phyloP scores from a whole-genome alignment of 2,329 filamentous ascomycete genomes.

The Parasarocladium wereldwijsianum region DNA sequence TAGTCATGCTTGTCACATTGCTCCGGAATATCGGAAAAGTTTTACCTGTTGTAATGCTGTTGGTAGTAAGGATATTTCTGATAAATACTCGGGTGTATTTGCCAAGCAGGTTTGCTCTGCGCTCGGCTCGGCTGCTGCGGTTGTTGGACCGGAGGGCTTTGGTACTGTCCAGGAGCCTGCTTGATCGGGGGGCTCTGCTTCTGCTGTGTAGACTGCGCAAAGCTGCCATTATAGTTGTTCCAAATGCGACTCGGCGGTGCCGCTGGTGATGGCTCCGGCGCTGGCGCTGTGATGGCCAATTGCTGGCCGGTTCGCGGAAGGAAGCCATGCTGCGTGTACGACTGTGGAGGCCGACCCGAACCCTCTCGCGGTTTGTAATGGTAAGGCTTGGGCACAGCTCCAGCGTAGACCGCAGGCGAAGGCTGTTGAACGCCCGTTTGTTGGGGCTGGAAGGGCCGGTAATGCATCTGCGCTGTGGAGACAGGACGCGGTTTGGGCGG shows the following conservation, averaged over 20 bases:
- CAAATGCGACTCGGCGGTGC: not conserved
- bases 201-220: not conserved
- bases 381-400: no score
- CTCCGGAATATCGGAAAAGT: not conserved
- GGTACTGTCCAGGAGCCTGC: not conserved
- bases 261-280: not conserved
- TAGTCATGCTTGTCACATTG: not conserved
- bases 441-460: conserved; percentile 8
- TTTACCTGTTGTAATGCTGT: conserved; percentile 42
- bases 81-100: conserved; percentile 25
- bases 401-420: conserved; percentile 9
- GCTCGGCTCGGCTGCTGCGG: conserved; percentile 9
- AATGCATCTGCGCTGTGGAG: conserved; percentile 10
- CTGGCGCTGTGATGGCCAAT: no score
- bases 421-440: conserved; percentile 5
- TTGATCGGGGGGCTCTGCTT: not conserved
- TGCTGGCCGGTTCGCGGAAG: no score
- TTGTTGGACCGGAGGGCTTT: conserved; percentile 6
- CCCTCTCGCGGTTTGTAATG: no score
- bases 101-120: conserved; percentile 15
- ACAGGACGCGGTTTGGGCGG: conserved; percentile 10
- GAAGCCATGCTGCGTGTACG: no score
- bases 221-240: no score
- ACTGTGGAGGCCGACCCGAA: no score
- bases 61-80: conserved; percentile 45